A percentile compares a stretch with the other conserved stretches of the same genome.
These are phyloP conservation scores for Backusella morwellensis DNA, from an alignment of 192 early-diverging fungal species.

Conservation along the genomic window DNA sequence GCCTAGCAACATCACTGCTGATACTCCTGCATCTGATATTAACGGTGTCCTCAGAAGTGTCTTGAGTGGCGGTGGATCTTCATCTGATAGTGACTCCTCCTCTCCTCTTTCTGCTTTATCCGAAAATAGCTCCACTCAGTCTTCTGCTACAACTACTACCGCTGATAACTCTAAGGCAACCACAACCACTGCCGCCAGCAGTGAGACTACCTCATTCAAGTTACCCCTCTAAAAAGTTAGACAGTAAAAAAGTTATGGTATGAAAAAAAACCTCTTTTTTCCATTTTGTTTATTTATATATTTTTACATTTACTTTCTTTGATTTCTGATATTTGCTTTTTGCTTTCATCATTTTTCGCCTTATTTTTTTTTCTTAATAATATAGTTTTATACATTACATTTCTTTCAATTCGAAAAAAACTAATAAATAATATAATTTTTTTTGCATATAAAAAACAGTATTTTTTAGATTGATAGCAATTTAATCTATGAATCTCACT, in stretches of 20 bases:
- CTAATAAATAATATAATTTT: slow-evolving; percentile 14
- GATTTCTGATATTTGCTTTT: neutral
- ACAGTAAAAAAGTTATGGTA: slow-evolving; percentile 6
- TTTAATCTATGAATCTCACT: neutral
- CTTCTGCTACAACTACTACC: neutral
- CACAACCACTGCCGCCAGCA: neutral
- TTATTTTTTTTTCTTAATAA: neutral
- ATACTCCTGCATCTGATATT: neutral
- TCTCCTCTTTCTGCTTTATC: neutral
- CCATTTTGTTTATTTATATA: neutral
- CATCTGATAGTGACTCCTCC: neutral
- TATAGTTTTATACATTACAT: slow-evolving; percentile 3
- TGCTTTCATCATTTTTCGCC: neutral
- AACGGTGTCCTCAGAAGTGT: neutral
- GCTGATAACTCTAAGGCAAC: neutral
- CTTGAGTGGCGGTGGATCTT: neutral
- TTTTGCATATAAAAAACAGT: neutral
- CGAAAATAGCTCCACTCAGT: neutral
- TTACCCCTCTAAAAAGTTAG: neutral
- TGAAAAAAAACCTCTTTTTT: neutral
- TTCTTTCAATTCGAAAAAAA: neutral
- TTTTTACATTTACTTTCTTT: neutral
- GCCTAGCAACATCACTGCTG: neutral
- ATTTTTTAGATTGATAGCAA: neutral
- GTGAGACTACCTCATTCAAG: neutral